phyloP scores from a whole-genome alignment of 257 asterid species.

The Primulina huaijiensis region DNA sequence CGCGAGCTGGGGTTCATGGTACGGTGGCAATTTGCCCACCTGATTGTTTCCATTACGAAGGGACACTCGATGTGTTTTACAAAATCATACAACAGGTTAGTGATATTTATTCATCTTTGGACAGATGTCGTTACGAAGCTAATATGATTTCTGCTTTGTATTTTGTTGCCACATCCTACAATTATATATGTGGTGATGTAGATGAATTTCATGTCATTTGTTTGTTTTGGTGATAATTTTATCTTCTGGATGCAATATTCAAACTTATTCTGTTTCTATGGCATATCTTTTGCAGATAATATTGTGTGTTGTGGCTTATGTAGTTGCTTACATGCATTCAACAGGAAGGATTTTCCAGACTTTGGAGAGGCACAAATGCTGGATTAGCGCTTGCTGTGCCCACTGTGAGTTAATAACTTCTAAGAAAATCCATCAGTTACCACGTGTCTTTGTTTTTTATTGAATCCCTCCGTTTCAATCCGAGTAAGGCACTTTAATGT shows the following conservation, averaged over 20 bases:
- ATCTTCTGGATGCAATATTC: background rate
- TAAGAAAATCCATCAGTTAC: background rate
- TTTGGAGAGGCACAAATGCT: conserved; percentile 98
- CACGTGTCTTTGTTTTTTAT: background rate
- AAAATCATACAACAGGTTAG: conserved; percentile 88
- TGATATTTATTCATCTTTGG: conserved; percentile 7
- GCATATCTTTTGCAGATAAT: background rate
- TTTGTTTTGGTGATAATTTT: conserved; percentile 5
- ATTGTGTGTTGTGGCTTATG: background rate
- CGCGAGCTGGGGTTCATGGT: conserved; percentile 97
- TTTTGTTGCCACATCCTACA: background rate
- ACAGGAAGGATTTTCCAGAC: conserved; percentile 85
- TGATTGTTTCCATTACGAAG: conserved; percentile 93
- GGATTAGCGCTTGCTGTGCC: conserved; percentile 90
- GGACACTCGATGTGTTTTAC: conserved; percentile 84
- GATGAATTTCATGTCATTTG: background rate
- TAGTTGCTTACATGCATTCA: conserved; percentile 20
- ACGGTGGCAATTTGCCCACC: conserved; percentile 86
- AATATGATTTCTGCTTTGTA: conserved; percentile 9
- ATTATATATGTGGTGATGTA: background rate
- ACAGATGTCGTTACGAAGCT: background rate
- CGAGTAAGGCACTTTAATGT: conserved; percentile 6
- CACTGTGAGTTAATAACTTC: conserved; percentile 54
- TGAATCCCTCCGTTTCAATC: conserved; percentile 4
- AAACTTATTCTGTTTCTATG: background rate